Base-by-base conservation (phyloP, 495 filamentous ascomycete genomes). In the Xylaria venustula region DNA sequence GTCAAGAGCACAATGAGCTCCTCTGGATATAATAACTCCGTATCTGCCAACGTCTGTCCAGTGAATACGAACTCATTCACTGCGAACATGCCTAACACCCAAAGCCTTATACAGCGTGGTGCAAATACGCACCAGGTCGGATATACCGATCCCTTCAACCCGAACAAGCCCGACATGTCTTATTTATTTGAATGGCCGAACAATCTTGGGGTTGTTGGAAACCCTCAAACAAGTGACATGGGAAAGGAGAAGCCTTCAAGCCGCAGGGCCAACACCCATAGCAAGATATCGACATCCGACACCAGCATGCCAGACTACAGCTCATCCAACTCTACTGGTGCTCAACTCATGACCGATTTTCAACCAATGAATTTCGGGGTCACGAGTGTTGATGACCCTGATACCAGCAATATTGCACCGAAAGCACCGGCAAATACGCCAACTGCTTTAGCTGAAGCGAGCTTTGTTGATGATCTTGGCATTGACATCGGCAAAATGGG, bases 391-490 rank as follows among this genome's bases (percentile, higher is more conserved):
- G 69, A 70, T 41, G 75, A 77, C 12, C 66, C 72, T 4, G 66
- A 64, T 25, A 60, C 49, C 11, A 64, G 62, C 47, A 60, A 52
- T 32, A 61, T 77, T 12, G 67, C 66, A 36, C 67, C 58, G 6
- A 75, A 76, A 49, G 73, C 68, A 1, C 76, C 77, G 19, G 67
- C 72, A 5, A 79, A 79, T 59, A 77, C 75, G 2, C 75, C 76
- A 0, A 73, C 71, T 0, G 61, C 70, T 7, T 41, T 64, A 30
- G 37, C 30, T 45, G 69, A 62, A 0, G 2, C 61, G 23, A 61
- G 49, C 41, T 69, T 71, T 41, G 61, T 69, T 26, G 62, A 65
- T 26, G 69, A 71, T 11, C 62, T 71, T 11, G 56, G 57, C 11
- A 44, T 67, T 9, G 69, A 67, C 32, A 44, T 65, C 42, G 61